These are phyloP conservation scores for Termitomyces sp. DNA, from an alignment of 768 basidiomycete genomes.

Conservation along the genomic window DNA sequence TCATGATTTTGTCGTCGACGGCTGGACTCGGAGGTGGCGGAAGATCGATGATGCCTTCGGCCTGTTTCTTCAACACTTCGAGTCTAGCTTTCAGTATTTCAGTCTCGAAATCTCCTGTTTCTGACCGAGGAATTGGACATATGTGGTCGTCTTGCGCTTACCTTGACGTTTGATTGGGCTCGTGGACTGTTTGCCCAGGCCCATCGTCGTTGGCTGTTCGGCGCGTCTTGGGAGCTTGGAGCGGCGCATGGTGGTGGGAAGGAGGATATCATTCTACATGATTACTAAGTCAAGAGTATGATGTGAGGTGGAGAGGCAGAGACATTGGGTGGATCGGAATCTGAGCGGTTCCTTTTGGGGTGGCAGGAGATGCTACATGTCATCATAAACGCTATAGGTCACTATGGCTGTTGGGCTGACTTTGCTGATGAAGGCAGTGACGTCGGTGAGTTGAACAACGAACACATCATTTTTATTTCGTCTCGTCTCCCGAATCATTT, in stretches of 20 bases:
- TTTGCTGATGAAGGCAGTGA: no score
- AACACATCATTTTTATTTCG: neutral
- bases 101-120: neutral
- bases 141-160: slow-evolving; percentile 2
- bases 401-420: no score
- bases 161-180: slow-evolving; percentile 3
- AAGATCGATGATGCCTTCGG: neutral
- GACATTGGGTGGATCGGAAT: neutral
- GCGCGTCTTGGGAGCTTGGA: neutral
- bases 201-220: neutral
- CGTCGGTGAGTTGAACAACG: slow-evolving; percentile 55
- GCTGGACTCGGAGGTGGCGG: neutral
- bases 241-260: neutral
- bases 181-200: neutral
- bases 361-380: no score
- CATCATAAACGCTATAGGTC: no score
- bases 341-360: no score
- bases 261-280: slow-evolving; percentile 7
- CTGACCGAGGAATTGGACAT: neutral
- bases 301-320: neutral
- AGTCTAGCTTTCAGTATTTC: neutral
- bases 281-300: neutral
- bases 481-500: neutral
- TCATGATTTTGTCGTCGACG: neutral
- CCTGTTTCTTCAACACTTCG: neutral